phyloP scores from a whole-genome alignment of 768 basidiomycete species.

The Psilocybe cyanescens region DNA sequence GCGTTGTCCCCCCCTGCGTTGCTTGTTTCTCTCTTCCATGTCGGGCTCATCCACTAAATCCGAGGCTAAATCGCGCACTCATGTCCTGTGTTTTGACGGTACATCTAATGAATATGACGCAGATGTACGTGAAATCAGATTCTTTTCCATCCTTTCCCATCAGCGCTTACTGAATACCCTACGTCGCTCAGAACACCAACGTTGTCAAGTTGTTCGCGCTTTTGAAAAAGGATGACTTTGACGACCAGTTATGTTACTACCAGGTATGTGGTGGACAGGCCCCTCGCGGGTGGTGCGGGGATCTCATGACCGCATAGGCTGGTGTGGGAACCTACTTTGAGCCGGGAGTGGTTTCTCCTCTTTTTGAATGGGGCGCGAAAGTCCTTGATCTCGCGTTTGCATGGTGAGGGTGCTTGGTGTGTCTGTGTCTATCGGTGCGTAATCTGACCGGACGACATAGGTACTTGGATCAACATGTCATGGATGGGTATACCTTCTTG shows the following conservation, averaged over 20 bases:
- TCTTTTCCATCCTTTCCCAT: neutral
- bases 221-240: conserved; percentile 62
- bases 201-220: conserved; percentile 72
- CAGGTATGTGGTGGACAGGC: conserved; percentile 49
- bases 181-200: conserved; percentile 55
- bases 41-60: conserved; percentile 2
- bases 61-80: conserved; percentile 19
- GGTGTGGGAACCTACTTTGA: conserved; percentile 56
- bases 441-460: conserved; percentile 34
- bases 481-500: conserved; percentile 76
- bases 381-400: conserved; percentile 72
- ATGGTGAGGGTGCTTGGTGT: conserved; percentile 48
- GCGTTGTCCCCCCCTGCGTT: neutral
- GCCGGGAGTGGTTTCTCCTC: conserved; percentile 68
- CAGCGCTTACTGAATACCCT: neutral
- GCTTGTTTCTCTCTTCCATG: neutral
- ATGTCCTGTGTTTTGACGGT: conserved; percentile 75
- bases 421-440: neutral
- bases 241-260: conserved; percentile 68
- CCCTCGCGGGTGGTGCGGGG: neutral
- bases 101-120: conserved; percentile 56
- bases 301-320: conserved; percentile 28
- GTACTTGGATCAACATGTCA: conserved; percentile 74
- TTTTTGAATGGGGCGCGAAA: conserved; percentile 62
- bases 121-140: conserved; percentile 36